These are phyloP conservation scores for Bimuria novae-zelandiae DNA, from an alignment of 2,329 filamentous ascomycete genomes.

Conservation along the genomic window DNA sequence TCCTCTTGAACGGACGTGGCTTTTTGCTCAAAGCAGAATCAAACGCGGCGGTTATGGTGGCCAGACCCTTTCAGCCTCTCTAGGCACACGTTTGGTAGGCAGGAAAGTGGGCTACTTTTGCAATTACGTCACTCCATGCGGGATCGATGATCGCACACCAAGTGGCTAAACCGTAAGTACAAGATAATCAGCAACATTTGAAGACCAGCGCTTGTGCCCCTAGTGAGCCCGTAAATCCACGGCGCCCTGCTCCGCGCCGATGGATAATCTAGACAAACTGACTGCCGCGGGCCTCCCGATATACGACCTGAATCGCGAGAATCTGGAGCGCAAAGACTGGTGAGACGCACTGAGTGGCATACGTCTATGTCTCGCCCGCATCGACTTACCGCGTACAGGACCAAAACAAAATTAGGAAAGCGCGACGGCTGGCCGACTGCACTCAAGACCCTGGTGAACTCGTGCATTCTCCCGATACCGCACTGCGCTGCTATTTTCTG, in stretches of 20 bases:
- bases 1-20: too few relatives aligned
- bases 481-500: conserved; percentile 52
- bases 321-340: conserved; percentile 35
- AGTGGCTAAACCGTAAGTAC: too few relatives aligned
- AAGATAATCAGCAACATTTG: too few relatives aligned
- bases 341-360: conserved; percentile 14
- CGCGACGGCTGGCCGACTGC: conserved; percentile 43
- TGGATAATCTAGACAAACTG: conserved; percentile 41
- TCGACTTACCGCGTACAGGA: conserved; percentile 20
- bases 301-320: conserved; percentile 38
- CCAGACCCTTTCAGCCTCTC: neutral
- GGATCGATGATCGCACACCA: neutral
- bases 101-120: neutral
- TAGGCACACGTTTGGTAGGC: neutral
- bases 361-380: conserved; percentile 6
- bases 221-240: too few relatives aligned
- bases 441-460: conserved; percentile 37
- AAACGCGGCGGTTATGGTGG: neutral
- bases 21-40: too few relatives aligned
- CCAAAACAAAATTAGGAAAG: conserved; percentile 37
- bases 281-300: conserved; percentile 35
- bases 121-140: neutral
- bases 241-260: conserved; percentile 15
- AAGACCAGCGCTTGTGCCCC: too few relatives aligned
- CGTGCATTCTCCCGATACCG: conserved; percentile 47